These are phyloP conservation scores for Straminergon stramineum DNA, from an alignment of 225 moss, liverwort and hornwort species.

Conservation along the genomic window DNA sequence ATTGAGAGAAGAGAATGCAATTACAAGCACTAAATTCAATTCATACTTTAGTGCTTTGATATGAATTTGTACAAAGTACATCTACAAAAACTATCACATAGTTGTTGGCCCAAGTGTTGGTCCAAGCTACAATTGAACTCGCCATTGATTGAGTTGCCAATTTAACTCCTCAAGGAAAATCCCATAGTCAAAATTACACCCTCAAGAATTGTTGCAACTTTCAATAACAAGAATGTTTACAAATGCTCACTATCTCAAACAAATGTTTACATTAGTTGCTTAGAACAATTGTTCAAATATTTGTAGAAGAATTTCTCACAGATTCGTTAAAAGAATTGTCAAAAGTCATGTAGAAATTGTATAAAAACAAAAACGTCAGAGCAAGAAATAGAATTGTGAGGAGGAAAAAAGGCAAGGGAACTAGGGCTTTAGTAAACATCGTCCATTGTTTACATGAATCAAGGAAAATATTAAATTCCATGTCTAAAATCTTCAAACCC, in stretches of 20 bases:
- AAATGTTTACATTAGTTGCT: background rate
- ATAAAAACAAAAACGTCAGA: no score
- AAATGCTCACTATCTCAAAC: background rate
- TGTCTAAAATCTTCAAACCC: no score
- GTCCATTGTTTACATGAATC: no score
- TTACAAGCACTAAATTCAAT: background rate
- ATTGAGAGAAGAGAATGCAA: no score
- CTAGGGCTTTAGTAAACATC: no score
- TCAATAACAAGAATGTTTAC: background rate
- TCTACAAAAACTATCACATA: no score
- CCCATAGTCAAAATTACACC: background rate
- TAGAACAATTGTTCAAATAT: background rate
- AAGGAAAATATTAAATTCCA: no score
- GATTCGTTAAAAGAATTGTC: background rate
- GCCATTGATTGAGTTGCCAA: background rate
- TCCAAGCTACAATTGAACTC: background rate
- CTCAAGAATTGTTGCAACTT: background rate
- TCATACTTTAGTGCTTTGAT: background rate
- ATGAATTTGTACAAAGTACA: background rate
- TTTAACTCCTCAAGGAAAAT: background rate
- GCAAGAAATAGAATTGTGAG: no score
- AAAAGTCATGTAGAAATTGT: rapidly evolving
- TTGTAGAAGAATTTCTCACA: background rate
- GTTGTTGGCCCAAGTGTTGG: no score
- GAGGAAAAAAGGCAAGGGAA: rapidly evolving